A percentile compares a stretch with the other conserved stretches of the same genome.
These are phyloP conservation scores for Medicago ruthenica DNA, from an alignment of 306 rosid genomes.

Conservation along the genomic window DNA sequence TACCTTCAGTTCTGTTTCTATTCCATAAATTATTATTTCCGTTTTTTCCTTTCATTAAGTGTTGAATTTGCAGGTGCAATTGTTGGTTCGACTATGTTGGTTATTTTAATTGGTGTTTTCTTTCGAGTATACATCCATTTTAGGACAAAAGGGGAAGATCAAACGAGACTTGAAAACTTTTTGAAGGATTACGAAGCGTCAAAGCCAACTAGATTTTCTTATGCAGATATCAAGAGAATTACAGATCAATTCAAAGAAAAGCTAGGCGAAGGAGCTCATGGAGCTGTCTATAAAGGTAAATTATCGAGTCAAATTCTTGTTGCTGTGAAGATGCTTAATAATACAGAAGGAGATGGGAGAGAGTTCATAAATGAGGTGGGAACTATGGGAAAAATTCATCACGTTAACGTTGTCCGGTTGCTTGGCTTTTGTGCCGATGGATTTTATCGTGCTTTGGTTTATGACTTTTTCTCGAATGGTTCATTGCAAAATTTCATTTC, in stretches of 20 bases:
- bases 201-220: slow-evolving; percentile 27
- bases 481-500: not conserved
- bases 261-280: slow-evolving; percentile 29
- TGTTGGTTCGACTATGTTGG: slow-evolving; percentile 8
- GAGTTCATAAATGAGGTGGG: slow-evolving; percentile 29
- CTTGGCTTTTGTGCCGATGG: slow-evolving; percentile 30
- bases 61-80: slow-evolving; percentile 3
- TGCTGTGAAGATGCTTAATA: slow-evolving; percentile 16
- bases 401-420: slow-evolving; percentile 14
- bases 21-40: not conserved
- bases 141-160: slow-evolving; percentile 16
- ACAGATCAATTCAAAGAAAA: slow-evolving; percentile 3
- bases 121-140: not conserved
- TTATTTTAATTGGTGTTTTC: not conserved
- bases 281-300: slow-evolving; percentile 12
- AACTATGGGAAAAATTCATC: slow-evolving; percentile 23
- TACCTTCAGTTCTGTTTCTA: not conserved
- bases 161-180: slow-evolving; percentile 11
- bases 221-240: slow-evolving; percentile 22
- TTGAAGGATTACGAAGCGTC: slow-evolving; percentile 10
- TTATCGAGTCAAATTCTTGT: not conserved
- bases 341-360: slow-evolving; percentile 3
- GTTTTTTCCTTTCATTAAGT: not conserved
- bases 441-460: slow-evolving; percentile 13
- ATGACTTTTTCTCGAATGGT: slow-evolving; percentile 12